Conservation (phyloP, 208 protist species). For the Trypanosoma platydactyli region DNA sequence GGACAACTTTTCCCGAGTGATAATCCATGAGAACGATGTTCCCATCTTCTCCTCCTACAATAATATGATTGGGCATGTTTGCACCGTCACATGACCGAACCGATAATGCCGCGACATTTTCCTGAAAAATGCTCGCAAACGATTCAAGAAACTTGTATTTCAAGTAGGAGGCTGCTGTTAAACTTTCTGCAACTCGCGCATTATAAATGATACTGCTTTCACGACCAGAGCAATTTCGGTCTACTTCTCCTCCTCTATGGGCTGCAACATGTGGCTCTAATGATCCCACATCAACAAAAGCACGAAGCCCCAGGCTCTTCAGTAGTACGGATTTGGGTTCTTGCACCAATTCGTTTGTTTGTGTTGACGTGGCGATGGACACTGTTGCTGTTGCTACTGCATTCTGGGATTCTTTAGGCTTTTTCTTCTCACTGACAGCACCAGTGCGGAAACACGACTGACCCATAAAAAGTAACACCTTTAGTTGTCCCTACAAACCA, state of each 20-base stretch:
- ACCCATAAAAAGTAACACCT: conserved; percentile 12
- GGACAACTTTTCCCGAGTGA: conserved; percentile 61
- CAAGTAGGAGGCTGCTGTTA: neutral
- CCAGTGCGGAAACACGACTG: conserved; percentile 14
- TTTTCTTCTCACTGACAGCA: conserved; percentile 4
- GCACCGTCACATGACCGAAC: conserved; percentile 56
- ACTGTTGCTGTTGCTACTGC: neutral
- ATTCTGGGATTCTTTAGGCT: neutral
- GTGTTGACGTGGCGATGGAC: neutral
- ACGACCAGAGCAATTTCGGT: neutral
- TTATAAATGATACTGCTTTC: neutral
- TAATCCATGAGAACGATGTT: conserved; percentile 61
- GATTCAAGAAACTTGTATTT: conserved; percentile 43
- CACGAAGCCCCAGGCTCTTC: no score
- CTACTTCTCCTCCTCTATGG: neutral
- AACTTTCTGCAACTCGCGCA: neutral
- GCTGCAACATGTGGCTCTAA: neutral
- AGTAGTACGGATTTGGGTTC: neutral
- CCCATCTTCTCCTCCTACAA: conserved; percentile 61
- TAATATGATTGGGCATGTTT: conserved; percentile 43
- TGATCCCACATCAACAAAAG: neutral
- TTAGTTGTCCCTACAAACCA: neutral
- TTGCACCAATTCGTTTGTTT: neutral
- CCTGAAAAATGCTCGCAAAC: conserved; percentile 52
- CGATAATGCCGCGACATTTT: conserved; percentile 35